Evolutionary conservation across 768 basidiomycete species (phyloP).

Genomic region (Kwoniella dejecticola): DNA sequence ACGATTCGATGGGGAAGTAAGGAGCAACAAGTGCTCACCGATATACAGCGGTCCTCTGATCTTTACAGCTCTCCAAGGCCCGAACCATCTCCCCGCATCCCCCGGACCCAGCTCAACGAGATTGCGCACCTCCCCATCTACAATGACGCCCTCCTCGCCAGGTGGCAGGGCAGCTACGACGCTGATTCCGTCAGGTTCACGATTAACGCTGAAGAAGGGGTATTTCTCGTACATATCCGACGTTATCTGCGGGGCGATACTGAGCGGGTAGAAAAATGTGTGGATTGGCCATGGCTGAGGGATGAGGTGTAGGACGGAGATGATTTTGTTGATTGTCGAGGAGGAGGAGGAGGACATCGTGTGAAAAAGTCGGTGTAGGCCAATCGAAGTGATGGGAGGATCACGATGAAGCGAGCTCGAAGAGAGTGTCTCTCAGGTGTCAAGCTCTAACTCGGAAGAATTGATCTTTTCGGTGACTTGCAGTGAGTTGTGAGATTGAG

Average conservation of each 20-base stretch:
- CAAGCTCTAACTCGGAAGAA: no score
- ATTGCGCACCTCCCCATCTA: conserved; percentile 22
- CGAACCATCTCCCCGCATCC: conserved; percentile 24
- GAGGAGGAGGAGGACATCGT: neutral
- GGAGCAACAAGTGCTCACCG: conserved; percentile 9
- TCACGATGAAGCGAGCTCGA: no score
- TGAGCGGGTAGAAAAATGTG: conserved; percentile 22
- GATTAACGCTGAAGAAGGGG: conserved; percentile 18
- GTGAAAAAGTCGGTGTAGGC: no score
- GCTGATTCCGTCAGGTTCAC: conserved; percentile 7
- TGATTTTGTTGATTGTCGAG: conserved; percentile 11
- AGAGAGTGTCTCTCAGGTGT: no score
- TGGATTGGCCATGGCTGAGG: conserved; percentile 7
- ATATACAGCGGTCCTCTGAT: conserved; percentile 25
- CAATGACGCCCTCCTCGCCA: conserved; percentile 5
- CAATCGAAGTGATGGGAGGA: no score
- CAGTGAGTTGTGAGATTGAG: no score
- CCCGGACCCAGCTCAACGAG: conserved; percentile 28
- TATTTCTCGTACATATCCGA: conserved; percentile 10
- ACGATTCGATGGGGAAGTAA: no score
- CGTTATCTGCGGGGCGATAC: neutral
- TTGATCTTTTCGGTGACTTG: no score
- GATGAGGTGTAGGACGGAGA: conserved; percentile 15
- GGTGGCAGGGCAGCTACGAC: conserved; percentile 7
- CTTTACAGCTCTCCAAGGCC: conserved; percentile 25